Conservation (phyloP, 139 green algal species). For the Micromonas commoda region DNA sequence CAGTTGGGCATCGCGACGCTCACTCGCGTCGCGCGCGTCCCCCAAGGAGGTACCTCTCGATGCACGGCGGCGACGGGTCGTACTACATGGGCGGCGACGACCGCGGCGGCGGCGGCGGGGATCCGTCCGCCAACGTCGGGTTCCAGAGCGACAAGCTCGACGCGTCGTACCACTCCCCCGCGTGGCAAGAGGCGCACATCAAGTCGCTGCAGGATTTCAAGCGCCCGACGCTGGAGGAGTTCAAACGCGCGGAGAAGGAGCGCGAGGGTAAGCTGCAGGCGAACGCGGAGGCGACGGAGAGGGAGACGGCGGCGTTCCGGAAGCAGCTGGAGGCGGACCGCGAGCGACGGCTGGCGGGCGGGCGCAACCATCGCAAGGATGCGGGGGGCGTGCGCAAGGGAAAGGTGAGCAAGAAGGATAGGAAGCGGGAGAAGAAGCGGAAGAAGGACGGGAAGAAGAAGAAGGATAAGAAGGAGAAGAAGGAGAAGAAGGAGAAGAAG, state of each 20-base stretch:
- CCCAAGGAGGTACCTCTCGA: too few relatives aligned
- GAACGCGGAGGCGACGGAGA: background rate
- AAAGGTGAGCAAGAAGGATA: background rate
- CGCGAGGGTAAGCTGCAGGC: background rate
- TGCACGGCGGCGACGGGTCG: too few relatives aligned
- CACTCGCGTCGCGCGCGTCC: too few relatives aligned
- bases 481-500: background rate
- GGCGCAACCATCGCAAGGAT: too few relatives aligned
- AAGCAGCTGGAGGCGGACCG: background rate
- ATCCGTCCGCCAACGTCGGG: too few relatives aligned
- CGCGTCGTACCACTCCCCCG: background rate
- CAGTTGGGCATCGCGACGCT: too few relatives aligned
- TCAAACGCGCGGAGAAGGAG: background rate
- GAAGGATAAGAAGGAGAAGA: background rate
- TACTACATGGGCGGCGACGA: too few relatives aligned
- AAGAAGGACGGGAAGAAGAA: background rate
- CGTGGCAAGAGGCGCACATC: background rate
- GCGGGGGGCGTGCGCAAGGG: background rate
- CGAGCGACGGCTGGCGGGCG: background rate
- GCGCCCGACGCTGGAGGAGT: background rate
- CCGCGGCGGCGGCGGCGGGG: too few relatives aligned
- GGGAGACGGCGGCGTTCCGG: background rate
- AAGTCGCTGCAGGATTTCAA: background rate
- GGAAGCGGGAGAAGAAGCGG: background rate
- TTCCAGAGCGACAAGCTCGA: background rate